Evolutionary conservation across 768 basidiomycete genomes (phyloP), one percentile per base, ranked within the genome.

Genomic region (Hypholoma sublateritium): DNA sequence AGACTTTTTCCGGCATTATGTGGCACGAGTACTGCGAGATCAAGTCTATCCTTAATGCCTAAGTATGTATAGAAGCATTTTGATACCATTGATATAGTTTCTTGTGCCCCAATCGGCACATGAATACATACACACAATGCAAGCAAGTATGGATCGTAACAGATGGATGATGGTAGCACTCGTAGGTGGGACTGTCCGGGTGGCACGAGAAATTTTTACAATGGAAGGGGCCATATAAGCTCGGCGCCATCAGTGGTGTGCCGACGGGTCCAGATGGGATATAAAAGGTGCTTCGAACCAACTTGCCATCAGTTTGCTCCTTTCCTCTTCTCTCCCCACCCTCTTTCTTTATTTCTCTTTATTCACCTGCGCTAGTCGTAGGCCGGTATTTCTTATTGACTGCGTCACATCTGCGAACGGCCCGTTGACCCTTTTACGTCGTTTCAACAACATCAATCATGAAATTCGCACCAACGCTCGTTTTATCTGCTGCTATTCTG

Each of bases 401-500:
- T 22, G 21, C 46, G 22, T 28, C 16, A 22, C 25, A n/a, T n/a
- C 25, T 14, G 13, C 25, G 11, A 24, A n/a, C 19, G 24, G 11
- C 22, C 11, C 46, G 13, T 28, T 47, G 43, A 2, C 43, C 17
- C 43, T 44, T 44, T 44, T 17, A 17, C 17, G n/a, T 44, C 17
- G 19, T 11, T 44, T 9, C 17, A 44, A 44, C 22, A 44, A 17
- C 5, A 19, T 19, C 43, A 44, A 19, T 47, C 46, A 71, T 71
- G 70, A 66, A 63, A 62, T 69, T 63, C 39, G 49, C n/a, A n/a
- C 50, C 63, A 9, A 37, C 59, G 39, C 62, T 69, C 41, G 46
- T 60, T 55, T 49, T 61, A 17, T 63, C 71, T 55, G 68, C 71
- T 53, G 62, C 72, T 55, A 60, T 75, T 46, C 65, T 70, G 35